Conservation (phyloP, 441 rosid species). For the Corymbia citriodora region DNA sequence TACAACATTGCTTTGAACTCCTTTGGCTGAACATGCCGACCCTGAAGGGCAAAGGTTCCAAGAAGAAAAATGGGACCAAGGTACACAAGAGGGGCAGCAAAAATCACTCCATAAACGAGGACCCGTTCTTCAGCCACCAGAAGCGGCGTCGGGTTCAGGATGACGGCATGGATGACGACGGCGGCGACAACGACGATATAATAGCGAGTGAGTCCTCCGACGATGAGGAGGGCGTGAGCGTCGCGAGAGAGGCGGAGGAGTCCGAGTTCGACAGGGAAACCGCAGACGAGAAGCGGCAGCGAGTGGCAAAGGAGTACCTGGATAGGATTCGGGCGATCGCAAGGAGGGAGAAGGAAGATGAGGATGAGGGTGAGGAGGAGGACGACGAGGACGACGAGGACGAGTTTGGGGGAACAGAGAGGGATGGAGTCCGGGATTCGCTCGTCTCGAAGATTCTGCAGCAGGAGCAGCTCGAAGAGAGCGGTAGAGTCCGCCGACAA, state of each 20-base stretch:
- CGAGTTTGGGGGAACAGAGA: constrained; percentile 20
- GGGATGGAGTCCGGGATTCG: constrained; percentile 27
- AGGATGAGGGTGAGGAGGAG: constrained; percentile 37
- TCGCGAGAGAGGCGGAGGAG: constrained; percentile 12
- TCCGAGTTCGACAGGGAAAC: constrained; percentile 56
- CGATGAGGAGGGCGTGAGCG: constrained; percentile 34
- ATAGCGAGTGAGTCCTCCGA: constrained; percentile 56
- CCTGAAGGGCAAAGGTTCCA: neutral
- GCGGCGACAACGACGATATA: constrained; percentile 16
- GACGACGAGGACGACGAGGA: constrained; percentile 44
- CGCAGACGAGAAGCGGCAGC: constrained; percentile 64
- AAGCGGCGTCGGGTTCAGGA: constrained; percentile 44
- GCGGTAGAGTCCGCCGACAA: constrained; percentile 68
- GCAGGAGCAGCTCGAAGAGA: constrained; percentile 84
- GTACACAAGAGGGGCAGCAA: constrained; percentile 1
- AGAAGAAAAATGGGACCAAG: constrained; percentile 11
- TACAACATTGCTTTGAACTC: too few species aligned
- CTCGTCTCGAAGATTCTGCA: constrained; percentile 53
- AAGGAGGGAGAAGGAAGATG: constrained; percentile 29
- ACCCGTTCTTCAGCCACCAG: constrained; percentile 55
- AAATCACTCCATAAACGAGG: constrained; percentile 19
- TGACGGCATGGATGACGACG: constrained; percentile 4
- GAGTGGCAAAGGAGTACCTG: constrained; percentile 50
- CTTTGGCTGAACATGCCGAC: neutral
- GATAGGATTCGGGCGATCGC: constrained; percentile 37